Percentiles rank a stretch among this genome's conserved stretches.
Evolutionary conservation across 73 alveolate species (phyloP).

Genomic region (Tetrahymena thermophila): DNA sequence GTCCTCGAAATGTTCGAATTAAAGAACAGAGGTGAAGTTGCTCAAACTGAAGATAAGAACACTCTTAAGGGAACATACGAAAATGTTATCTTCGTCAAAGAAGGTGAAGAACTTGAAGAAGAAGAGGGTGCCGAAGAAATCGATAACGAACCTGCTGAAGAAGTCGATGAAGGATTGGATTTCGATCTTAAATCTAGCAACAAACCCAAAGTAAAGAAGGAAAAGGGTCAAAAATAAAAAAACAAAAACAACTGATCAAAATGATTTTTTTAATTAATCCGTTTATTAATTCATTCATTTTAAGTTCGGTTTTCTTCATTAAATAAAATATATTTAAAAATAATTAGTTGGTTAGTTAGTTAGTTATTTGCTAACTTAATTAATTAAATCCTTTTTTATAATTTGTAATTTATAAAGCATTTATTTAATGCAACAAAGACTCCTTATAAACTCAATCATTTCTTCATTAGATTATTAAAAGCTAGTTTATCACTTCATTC

Average conservation of each 20-base stretch:
- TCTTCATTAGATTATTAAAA: too few relatives aligned
- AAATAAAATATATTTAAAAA: neutral
- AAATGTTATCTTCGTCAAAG: neutral
- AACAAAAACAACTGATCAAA: neutral
- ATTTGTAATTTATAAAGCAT: neutral
- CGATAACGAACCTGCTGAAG: neutral
- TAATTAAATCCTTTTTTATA: neutral
- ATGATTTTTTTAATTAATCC: neutral
- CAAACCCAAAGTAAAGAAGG: neutral
- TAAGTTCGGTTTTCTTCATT: neutral
- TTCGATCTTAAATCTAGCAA: neutral
- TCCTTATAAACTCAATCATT: too few relatives aligned
- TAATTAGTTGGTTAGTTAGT: neutral
- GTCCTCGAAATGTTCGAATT: neutral
- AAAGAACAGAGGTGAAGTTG: neutral
- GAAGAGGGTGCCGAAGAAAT: neutral
- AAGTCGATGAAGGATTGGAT: neutral
- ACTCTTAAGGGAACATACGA: neutral
- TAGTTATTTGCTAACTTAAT: neutral
- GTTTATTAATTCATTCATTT: neutral
- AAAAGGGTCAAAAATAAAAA: neutral
- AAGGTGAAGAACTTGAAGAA: neutral
- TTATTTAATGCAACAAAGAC: neutral
- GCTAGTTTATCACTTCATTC: too few relatives aligned
- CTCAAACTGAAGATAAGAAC: neutral